A percentile compares a stretch with the other conserved stretches of the same genome.
These are phyloP conservation scores for Candida peoriensis DNA, from an alignment of 805 yeast species.

Conservation along the genomic window DNA sequence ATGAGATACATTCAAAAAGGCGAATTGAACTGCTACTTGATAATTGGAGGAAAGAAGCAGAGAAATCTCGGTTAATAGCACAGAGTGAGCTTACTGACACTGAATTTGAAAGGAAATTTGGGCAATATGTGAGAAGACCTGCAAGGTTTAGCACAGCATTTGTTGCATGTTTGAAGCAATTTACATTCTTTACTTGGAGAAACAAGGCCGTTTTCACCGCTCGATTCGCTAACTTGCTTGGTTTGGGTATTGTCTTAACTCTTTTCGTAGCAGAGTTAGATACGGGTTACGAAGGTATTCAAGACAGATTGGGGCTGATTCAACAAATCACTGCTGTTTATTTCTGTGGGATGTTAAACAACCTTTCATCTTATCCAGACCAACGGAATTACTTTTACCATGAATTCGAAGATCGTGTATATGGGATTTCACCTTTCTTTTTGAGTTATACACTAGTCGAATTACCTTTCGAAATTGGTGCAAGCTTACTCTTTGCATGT, in stretches of 20 bases:
- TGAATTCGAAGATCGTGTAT: constrained; percentile 70
- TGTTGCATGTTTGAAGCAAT: constrained; percentile 16
- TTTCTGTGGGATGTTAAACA: constrained; percentile 78
- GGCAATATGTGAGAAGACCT: constrained; percentile 13
- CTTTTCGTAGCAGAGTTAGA: constrained; percentile 61
- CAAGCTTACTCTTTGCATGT: constrained; percentile 53
- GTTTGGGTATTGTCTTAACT: constrained; percentile 64
- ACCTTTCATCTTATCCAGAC: constrained; percentile 67
- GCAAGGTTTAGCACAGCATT: constrained; percentile 18
- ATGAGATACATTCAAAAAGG: constrained; percentile 12
- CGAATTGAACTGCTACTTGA: constrained; percentile 13
- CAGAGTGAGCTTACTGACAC: background rate
- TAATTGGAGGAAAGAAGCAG: constrained; percentile 11
- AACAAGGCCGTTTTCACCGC: constrained; percentile 56
- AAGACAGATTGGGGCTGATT: constrained; percentile 67
- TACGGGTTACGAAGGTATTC: constrained; percentile 43
- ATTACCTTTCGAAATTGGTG: constrained; percentile 59
- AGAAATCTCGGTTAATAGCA: no score
- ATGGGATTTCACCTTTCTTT: constrained; percentile 64
- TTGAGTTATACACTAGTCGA: constrained; percentile 55
- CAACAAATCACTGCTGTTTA: constrained; percentile 72
- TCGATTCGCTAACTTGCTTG: constrained; percentile 59
- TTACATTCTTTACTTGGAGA: constrained; percentile 30
- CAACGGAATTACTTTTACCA: constrained; percentile 77
- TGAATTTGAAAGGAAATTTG: constrained; percentile 12